Conservation (phyloP, 2,329 filamentous ascomycete species). For the Ophiostoma angusticollis region DNA sequence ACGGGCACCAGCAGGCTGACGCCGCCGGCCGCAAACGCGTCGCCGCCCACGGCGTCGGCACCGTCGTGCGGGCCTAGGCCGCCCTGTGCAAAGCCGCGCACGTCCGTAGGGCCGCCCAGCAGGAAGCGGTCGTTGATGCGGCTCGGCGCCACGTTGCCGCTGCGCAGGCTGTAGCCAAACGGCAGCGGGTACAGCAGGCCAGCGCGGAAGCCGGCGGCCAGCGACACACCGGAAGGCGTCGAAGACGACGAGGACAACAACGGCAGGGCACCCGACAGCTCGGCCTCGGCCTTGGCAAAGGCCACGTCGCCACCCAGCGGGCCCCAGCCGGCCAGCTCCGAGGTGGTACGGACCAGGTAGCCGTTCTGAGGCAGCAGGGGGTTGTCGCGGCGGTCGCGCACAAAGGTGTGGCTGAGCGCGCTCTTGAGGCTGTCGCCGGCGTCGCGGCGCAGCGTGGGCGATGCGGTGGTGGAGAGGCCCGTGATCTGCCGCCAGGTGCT, state of each 20-base stretch:
- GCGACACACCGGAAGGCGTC: conserved; percentile 48
- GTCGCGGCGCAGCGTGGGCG: conserved; percentile 67
- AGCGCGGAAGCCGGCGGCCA: conserved; percentile 69
- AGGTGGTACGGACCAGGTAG: conserved; percentile 63
- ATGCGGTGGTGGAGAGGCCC: conserved; percentile 57
- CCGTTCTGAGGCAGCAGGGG: conserved; percentile 73
- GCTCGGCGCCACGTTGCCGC: conserved; percentile 48
- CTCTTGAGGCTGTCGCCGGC: conserved; percentile 60
- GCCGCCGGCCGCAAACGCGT: conserved; percentile 81
- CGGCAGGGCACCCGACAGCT: conserved; percentile 63
- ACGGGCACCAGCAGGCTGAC: conserved; percentile 77
- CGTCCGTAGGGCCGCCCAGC: conserved; percentile 85
- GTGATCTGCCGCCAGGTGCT: conserved; percentile 84
- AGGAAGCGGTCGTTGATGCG: conserved; percentile 90
- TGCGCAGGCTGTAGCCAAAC: conserved; percentile 39
- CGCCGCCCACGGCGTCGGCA: conserved; percentile 74
- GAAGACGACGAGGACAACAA: conserved; percentile 25
- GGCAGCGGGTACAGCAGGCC: conserved; percentile 76
- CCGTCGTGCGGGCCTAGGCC: conserved; percentile 85
- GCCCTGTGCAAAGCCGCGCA: conserved; percentile 82
- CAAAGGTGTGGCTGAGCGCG: conserved; percentile 26
- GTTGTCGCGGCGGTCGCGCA: conserved; percentile 65
- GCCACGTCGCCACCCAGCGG: conserved; percentile 76
- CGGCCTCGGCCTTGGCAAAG: conserved; percentile 87
- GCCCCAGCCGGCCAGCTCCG: conserved; percentile 80